These are phyloP conservation scores for Chrysochromulina parva DNA, from an alignment of 78 protist genomes.

Conservation along the genomic window DNA sequence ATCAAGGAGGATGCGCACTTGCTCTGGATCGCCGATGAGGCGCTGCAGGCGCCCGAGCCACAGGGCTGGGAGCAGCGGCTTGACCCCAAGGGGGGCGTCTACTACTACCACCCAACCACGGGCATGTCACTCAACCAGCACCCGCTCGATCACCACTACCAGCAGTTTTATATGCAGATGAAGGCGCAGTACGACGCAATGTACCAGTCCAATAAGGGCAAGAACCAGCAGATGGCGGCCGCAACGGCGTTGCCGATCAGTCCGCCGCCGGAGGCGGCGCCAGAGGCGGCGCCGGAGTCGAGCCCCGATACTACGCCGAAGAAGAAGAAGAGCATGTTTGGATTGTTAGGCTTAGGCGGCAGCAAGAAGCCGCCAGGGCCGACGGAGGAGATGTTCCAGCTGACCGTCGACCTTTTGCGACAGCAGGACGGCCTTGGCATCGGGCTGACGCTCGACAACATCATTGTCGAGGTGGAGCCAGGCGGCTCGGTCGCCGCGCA, in stretches of 20 bases:
- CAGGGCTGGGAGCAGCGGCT: constrained; percentile 34
- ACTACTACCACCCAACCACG: constrained; percentile 8
- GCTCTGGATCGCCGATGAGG: constrained; percentile 31
- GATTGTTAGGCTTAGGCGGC: too few relatives aligned
- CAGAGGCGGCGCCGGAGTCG: too few relatives aligned
- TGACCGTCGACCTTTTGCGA: background rate
- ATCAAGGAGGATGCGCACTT: background rate
- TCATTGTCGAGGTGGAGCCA: constrained; percentile 32
- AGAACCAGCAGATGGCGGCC: too few relatives aligned
- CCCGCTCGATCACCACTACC: constrained; percentile 40
- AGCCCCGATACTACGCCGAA: too few relatives aligned
- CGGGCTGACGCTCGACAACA: constrained; percentile 28
- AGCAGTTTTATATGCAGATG: constrained; percentile 2
- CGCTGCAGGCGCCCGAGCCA: constrained; percentile 33
- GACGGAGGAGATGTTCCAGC: background rate
- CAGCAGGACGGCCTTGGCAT: constrained; percentile 9
- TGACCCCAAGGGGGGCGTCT: constrained; percentile 4
- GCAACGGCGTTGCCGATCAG: too few relatives aligned
- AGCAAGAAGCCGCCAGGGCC: background rate
- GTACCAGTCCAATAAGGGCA: background rate
- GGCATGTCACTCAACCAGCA: constrained; percentile 24
- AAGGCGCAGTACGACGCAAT: constrained; percentile 28
- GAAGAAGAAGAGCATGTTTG: too few relatives aligned
- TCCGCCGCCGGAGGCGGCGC: too few relatives aligned
- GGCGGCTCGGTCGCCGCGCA: constrained; percentile 14